A percentile compares a stretch with the other conserved stretches of the same genome.
phyloP scores from a whole-genome alignment of 169 alveolate species.

The Eimeria acervulina region DNA sequence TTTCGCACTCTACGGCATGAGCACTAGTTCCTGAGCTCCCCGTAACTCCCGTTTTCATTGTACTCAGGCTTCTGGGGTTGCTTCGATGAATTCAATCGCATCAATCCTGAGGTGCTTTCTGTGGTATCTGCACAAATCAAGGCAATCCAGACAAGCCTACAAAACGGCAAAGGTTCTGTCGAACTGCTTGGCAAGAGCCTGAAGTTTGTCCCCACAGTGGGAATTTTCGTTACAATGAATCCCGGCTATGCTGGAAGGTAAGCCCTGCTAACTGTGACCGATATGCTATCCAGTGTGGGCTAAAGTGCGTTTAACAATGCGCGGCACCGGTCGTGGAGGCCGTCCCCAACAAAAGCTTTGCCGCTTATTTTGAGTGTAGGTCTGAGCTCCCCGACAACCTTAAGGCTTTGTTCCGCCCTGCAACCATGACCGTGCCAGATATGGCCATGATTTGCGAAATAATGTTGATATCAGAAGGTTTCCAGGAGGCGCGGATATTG shows the following conservation, averaged over 20 bases:
- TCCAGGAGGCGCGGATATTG: slow-evolving; percentile 95
- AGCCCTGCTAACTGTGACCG: background rate
- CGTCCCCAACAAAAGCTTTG: background rate
- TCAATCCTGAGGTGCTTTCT: slow-evolving; percentile 97
- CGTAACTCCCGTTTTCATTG: background rate
- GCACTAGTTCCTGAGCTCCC: background rate
- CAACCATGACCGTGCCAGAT: slow-evolving; percentile 99
- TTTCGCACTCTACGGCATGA: background rate
- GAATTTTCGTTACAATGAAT: slow-evolving; percentile 96
- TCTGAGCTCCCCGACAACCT: slow-evolving; percentile 98
- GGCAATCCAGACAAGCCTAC: slow-evolving; percentile 96
- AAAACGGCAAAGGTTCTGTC: slow-evolving; percentile 89
- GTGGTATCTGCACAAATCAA: slow-evolving; percentile 98
- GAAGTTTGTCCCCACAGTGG: slow-evolving; percentile 88
- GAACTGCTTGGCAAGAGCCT: slow-evolving; percentile 91
- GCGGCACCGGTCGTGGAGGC: background rate
- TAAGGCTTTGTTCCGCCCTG: slow-evolving; percentile 98
- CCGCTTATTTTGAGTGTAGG: slow-evolving; percentile 85
- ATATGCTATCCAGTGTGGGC: background rate
- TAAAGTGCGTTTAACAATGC: no score
- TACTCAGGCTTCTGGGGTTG: slow-evolving; percentile 98
- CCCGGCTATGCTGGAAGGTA: slow-evolving; percentile 99
- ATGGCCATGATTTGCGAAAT: slow-evolving; percentile 97
- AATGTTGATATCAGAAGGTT: slow-evolving; percentile 99
- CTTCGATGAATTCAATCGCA: slow-evolving; percentile 99